A percentile compares a stretch with the other conserved stretches of the same genome.
Conservation (phyloP, 2,329 filamentous ascomycete genomes). For the Trichoderma afroharzianum region DNA sequence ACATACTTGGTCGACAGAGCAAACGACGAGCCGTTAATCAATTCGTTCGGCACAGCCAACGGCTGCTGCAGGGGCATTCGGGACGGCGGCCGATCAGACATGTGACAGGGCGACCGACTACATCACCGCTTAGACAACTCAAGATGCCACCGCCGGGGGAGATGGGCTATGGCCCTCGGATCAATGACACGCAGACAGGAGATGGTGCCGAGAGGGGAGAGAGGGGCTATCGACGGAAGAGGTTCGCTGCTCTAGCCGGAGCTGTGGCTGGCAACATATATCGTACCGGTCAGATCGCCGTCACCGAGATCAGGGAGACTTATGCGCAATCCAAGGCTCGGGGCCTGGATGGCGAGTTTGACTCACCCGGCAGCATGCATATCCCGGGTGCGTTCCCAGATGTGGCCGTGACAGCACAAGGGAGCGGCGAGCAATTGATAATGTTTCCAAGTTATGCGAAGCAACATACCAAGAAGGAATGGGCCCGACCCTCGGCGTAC, state of each 20-base stretch:
- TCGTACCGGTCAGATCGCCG: slow-evolving; percentile 52
- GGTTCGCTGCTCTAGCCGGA: slow-evolving; percentile 64
- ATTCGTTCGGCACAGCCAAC: slow-evolving; percentile 39
- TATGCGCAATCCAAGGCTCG: slow-evolving; percentile 51
- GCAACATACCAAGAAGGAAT: slow-evolving; percentile 56
- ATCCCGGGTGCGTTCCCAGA: slow-evolving; percentile 81
- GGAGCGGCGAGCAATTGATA: slow-evolving; percentile 88
- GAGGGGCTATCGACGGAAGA: slow-evolving; percentile 70
- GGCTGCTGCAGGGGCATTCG: slow-evolving; percentile 43
- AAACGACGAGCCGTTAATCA: slow-evolving; percentile 47
- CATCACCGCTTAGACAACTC: slow-evolving; percentile 24
- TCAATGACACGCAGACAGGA: slow-evolving; percentile 24
- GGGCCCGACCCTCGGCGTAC: slow-evolving; percentile 30
- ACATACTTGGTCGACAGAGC: slow-evolving; percentile 63
- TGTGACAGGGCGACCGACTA: slow-evolving; percentile 32
- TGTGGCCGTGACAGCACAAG: slow-evolving; percentile 72
- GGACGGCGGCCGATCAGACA: slow-evolving; percentile 28
- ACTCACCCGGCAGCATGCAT: slow-evolving; percentile 32
- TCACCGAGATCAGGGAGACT: slow-evolving; percentile 57
- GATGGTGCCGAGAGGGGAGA: slow-evolving; percentile 41
- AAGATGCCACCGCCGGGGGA: slow-evolving; percentile 29
- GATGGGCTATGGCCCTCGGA: slow-evolving; percentile 28
- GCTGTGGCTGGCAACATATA: slow-evolving; percentile 53
- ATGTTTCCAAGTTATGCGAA: slow-evolving; percentile 93
- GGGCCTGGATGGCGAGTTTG: slow-evolving; percentile 27